Percentiles rank a stretch among this genome's conserved stretches.
Conservation (phyloP, 257 asterid species). For the Salvia splendens region DNA sequence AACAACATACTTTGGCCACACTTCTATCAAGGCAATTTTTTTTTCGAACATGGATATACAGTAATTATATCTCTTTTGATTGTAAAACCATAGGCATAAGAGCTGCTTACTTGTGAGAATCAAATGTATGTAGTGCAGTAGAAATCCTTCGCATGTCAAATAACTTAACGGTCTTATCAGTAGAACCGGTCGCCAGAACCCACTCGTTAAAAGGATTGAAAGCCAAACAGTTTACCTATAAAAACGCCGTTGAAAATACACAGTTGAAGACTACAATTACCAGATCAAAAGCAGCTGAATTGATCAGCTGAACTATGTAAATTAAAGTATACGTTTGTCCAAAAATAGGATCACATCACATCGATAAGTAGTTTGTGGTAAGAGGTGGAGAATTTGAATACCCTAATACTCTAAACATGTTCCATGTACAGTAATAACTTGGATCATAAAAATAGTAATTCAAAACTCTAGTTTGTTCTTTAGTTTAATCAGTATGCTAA, state of each 20-base stretch:
- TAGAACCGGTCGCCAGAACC: slow-evolving; percentile 94
- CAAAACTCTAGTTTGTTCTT: slow-evolving; percentile 1
- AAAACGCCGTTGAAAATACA: not conserved
- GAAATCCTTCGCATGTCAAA: slow-evolving; percentile 12
- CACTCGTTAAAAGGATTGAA: slow-evolving; percentile 78
- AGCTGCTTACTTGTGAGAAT: slow-evolving; percentile 7
- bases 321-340: not conserved
- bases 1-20: not conserved
- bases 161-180: slow-evolving; percentile 49
- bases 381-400: not conserved
- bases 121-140: slow-evolving; percentile 13
- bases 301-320: not conserved
- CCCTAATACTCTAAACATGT: not conserved
- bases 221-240: slow-evolving; percentile 7
- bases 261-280: not conserved
- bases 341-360: not conserved
- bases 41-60: not conserved
- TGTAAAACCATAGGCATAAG: not conserved
- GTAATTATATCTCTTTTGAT: not conserved
- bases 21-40: not conserved
- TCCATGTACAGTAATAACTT: not conserved
- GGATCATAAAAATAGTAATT: slow-evolving; percentile 1
- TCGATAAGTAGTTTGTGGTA: not conserved
- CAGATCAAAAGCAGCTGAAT: not conserved
- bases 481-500: slow-evolving; percentile 13